phyloP scores from a whole-genome alignment of 148 eudicot species.

The Polygonum aviculare region DNA sequence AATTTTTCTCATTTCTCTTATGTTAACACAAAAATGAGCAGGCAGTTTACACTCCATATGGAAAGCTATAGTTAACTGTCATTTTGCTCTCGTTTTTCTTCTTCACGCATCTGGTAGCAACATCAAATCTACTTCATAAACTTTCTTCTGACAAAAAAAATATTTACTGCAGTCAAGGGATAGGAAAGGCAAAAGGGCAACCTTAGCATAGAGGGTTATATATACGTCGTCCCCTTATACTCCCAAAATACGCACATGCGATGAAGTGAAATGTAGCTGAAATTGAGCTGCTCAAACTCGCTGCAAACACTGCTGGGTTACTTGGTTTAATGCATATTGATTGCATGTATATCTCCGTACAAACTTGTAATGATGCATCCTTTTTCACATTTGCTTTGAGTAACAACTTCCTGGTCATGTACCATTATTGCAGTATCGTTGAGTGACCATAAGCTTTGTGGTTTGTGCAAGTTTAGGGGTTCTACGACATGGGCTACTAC shows the following conservation, averaged over 20 bases:
- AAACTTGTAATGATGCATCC: background rate
- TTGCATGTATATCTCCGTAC: background rate
- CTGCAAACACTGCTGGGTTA: background rate
- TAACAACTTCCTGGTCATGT: background rate
- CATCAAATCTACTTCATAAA: background rate
- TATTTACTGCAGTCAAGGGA: constrained; percentile 66
- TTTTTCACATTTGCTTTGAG: background rate
- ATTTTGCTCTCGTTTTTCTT: background rate
- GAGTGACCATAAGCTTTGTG: background rate
- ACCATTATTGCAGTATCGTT: background rate
- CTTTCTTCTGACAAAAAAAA: constrained; percentile 2
- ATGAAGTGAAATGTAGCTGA: background rate
- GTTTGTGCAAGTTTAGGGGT: background rate
- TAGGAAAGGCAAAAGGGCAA: constrained; percentile 86
- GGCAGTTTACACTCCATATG: background rate
- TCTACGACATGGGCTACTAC: background rate
- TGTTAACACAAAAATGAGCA: background rate
- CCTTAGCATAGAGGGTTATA: constrained; percentile 38
- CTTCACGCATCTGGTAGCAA: background rate
- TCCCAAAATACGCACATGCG: background rate
- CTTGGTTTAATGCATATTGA: background rate
- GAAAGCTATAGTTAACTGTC: background rate
- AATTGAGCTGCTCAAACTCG: background rate
- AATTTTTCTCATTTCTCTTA: background rate
- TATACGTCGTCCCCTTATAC: background rate